Percentiles rank a stretch among this genome's conserved stretches.
Evolutionary conservation across 2,329 filamentous ascomycete genomes (phyloP).

Genomic region (Pseudogymnoascus sp.): DNA sequence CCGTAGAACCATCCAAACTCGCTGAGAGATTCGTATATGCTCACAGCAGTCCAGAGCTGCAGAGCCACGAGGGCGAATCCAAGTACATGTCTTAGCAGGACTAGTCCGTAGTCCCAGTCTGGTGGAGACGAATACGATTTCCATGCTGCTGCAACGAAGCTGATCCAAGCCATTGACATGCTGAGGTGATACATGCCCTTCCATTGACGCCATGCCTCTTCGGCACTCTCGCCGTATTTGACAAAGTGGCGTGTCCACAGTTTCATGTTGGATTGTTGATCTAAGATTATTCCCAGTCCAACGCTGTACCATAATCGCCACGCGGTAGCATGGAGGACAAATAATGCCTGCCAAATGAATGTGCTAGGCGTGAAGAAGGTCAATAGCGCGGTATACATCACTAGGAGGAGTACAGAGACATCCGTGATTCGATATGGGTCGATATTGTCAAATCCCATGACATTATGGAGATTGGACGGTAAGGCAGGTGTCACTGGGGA

Average conservation of each 20-base stretch:
- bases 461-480: constrained; percentile 68
- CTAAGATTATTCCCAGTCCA: constrained; percentile 78
- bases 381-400: constrained; percentile 66
- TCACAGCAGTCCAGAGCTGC: constrained; percentile 86
- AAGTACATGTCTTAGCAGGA: constrained; percentile 78
- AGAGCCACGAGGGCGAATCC: constrained; percentile 74
- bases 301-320: constrained; percentile 92
- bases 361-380: constrained; percentile 73
- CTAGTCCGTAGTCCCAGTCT: constrained; percentile 82
- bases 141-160: constrained; percentile 86
- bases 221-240: constrained; percentile 85
- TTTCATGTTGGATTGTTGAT: constrained; percentile 81
- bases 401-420: constrained; percentile 68
- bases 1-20: constrained; percentile 99
- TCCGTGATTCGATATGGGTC: constrained; percentile 87
- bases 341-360: constrained; percentile 65
- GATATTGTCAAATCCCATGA: constrained; percentile 75
- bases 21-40: constrained; percentile 89
- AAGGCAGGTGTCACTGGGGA: constrained; percentile 38
- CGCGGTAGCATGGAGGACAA: constrained; percentile 68
- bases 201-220: constrained; percentile 96
- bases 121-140: constrained; percentile 88
- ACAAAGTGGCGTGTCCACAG: constrained; percentile 96
- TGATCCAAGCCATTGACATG: constrained; percentile 81
- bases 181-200: constrained; percentile 92